These are phyloP conservation scores for Skeletonema grethae DNA, from an alignment of 108 stramenopile genomes.

Conservation along the genomic window DNA sequence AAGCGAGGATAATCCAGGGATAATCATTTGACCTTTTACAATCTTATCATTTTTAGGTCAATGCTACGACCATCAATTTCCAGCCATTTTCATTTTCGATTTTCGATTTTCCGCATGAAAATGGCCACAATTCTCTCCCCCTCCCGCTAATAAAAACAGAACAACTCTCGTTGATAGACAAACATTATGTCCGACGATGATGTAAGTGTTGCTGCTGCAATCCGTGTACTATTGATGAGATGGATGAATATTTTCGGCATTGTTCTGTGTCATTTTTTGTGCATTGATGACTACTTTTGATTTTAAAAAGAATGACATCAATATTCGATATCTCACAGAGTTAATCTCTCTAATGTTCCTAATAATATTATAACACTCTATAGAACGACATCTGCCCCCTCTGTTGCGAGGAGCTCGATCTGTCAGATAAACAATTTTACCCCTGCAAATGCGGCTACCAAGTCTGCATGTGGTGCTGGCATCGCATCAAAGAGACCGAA, in stretches of 20 bases:
- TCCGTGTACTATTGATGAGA: background rate
- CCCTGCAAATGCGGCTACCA: slow-evolving; percentile 99
- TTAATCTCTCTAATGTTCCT: background rate
- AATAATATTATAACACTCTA: background rate
- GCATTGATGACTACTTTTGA: background rate
- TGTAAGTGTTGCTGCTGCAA: slow-evolving; percentile 18
- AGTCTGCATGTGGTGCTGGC: slow-evolving; percentile 99
- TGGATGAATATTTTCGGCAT: background rate
- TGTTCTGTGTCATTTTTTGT: background rate
- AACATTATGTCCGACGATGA: slow-evolving; percentile 48
- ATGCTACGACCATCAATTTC: no score
- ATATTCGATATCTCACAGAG: background rate
- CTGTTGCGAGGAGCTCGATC: slow-evolving; percentile 97
- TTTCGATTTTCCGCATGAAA: background rate
- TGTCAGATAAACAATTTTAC: slow-evolving; percentile 95
- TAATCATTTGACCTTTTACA: no score
- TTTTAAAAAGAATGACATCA: slow-evolving; percentile 36
- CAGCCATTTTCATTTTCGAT: background rate
- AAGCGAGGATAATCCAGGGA: no score
- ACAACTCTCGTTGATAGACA: slow-evolving; percentile 4
- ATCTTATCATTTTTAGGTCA: no score
- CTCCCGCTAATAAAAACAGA: background rate
- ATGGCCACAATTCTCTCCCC: background rate
- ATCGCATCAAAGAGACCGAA: slow-evolving; percentile 95
- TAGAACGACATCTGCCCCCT: slow-evolving; percentile 87